A percentile compares a stretch with the other conserved stretches of the same genome.
Conservation (phyloP, 257 asterid genomes). For the Fraxinus americana region DNA sequence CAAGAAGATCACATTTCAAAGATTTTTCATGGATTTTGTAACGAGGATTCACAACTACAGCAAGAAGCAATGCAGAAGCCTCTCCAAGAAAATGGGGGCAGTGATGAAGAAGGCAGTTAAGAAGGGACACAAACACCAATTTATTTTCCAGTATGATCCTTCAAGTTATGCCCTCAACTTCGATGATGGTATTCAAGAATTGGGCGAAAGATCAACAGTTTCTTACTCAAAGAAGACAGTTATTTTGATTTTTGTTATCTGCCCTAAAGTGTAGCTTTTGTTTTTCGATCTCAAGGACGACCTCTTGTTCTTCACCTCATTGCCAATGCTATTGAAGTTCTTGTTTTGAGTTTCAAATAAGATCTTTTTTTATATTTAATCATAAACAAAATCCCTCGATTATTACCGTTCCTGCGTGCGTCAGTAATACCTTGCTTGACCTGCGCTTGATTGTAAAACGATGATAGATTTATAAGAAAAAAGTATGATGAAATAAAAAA, state of each 20-base stretch:
- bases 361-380: background rate
- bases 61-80: constrained; percentile 52
- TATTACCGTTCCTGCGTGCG: too few species aligned
- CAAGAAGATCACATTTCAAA: too few species aligned
- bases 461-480: too few species aligned
- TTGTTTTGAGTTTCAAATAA: background rate
- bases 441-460: too few species aligned
- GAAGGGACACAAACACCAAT: constrained; percentile 30
- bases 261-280: constrained; percentile 2
- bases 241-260: constrained; percentile 38
- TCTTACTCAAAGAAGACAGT: constrained; percentile 18
- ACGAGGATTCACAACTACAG: constrained; percentile 38
- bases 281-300: background rate
- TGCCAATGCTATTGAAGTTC: background rate
- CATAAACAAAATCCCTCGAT: too few species aligned
- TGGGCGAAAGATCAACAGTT: constrained; percentile 12
- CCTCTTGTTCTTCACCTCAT: background rate
- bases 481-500: background rate
- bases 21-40: constrained; percentile 26
- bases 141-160: constrained; percentile 63
- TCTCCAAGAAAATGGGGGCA: constrained; percentile 49
- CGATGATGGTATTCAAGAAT: constrained; percentile 41
- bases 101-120: constrained; percentile 44
- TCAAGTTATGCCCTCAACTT: constrained; percentile 65
- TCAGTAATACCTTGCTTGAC: too few species aligned